Percentiles rank a stretch among this genome's conserved stretches.
phyloP scores from a whole-genome alignment of 2,329 filamentous ascomycete genomes.

The Anisogramma anomala region DNA sequence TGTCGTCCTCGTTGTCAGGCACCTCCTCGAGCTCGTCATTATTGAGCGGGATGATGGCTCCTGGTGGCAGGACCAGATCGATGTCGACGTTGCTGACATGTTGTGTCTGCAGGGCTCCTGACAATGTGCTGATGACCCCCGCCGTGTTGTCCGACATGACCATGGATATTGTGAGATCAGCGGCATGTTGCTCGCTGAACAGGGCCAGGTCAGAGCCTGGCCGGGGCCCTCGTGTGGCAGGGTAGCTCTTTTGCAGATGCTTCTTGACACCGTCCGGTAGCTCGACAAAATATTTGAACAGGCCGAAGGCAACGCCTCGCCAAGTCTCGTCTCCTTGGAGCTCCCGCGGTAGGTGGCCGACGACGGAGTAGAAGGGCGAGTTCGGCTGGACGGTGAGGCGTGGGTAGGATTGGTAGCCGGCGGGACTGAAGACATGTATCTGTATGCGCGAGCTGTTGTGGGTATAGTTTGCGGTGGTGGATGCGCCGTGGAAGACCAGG shows the following conservation, averaged over 20 bases:
- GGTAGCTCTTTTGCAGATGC: conserved; percentile 50
- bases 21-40: conserved; percentile 48
- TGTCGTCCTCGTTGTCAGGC: conserved; percentile 52
- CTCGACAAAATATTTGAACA: conserved; percentile 91
- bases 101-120: conserved; percentile 67
- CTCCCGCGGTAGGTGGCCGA: conserved; percentile 80
- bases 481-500: conserved; percentile 84
- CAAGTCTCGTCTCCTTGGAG: conserved; percentile 92
- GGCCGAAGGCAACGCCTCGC: conserved; percentile 78
- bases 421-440: conserved; percentile 80
- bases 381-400: conserved; percentile 88
- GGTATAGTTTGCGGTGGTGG: conserved; percentile 76
- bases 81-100: conserved; percentile 76
- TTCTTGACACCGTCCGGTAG: conserved; percentile 66
- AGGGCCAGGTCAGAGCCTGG: conserved; percentile 56
- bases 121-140: conserved; percentile 62
- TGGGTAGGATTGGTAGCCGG: conserved; percentile 79
- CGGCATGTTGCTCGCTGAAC: conserved; percentile 87
- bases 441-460: conserved; percentile 89
- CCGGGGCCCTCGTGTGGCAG: conserved; percentile 40
- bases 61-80: conserved; percentile 73
- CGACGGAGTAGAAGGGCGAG: conserved; percentile 80
- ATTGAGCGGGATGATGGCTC: conserved; percentile 56
- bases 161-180: conserved; percentile 78
- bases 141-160: conserved; percentile 64